Percentiles rank a stretch among this genome's conserved stretches.
These are phyloP conservation scores for Blepharisma stoltei DNA, from an alignment of 73 alveolate species.

Conservation along the genomic window DNA sequence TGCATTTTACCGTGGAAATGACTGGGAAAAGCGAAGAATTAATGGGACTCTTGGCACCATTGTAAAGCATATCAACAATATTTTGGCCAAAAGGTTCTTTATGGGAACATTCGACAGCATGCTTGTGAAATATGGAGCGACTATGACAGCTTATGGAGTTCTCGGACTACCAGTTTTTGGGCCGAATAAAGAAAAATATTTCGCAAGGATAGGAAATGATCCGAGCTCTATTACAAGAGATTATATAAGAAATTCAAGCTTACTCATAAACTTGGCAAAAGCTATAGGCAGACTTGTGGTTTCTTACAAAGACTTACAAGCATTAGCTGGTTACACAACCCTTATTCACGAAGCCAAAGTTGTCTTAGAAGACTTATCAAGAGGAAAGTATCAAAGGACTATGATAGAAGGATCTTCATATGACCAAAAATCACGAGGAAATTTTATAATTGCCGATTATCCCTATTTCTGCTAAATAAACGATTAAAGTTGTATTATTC, in stretches of 20 bases:
- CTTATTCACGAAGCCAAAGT: conserved; percentile 72
- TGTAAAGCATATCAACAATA: conserved; percentile 55
- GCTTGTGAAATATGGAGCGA: conserved; percentile 94
- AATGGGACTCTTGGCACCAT: conserved; percentile 55
- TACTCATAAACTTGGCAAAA: conserved; percentile 86
- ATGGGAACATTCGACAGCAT: conserved; percentile 91
- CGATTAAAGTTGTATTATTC: conserved; percentile 2
- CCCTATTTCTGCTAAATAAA: neutral
- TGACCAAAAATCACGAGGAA: conserved; percentile 36
- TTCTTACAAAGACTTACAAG: conserved; percentile 81
- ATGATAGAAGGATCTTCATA: conserved; percentile 38
- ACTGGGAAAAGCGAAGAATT: conserved; percentile 78
- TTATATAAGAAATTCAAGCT: conserved; percentile 86
- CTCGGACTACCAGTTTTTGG: conserved; percentile 95
- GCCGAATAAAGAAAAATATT: conserved; percentile 58
- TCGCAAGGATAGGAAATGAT: conserved; percentile 34
- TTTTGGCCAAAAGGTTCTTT: conserved; percentile 61
- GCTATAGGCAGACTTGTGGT: conserved; percentile 91
- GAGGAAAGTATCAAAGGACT: conserved; percentile 63
- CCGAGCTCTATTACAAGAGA: conserved; percentile 69
- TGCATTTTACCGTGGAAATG: conserved; percentile 83
- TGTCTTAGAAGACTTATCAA: conserved; percentile 72
- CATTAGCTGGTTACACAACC: conserved; percentile 87
- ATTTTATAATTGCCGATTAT: neutral
- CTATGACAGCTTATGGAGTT: conserved; percentile 84